Percentiles rank a stretch among this genome's conserved stretches.
These are phyloP conservation scores for Vaccinium vitisidaea DNA, from an alignment of 148 eudicot species.

Conservation along the genomic window DNA sequence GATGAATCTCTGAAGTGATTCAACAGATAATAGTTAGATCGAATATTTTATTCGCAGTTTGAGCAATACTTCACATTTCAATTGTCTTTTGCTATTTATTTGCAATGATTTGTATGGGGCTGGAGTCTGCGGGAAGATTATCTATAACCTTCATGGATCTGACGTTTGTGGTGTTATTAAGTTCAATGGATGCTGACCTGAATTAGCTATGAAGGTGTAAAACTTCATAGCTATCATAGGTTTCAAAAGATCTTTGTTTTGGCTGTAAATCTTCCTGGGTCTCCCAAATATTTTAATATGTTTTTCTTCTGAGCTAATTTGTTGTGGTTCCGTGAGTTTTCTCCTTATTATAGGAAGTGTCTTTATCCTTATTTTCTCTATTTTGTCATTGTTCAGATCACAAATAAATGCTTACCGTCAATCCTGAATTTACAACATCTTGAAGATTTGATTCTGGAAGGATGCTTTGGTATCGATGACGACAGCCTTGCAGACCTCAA, in stretches of 20 bases:
- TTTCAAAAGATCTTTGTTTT: neutral
- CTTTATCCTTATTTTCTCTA: neutral
- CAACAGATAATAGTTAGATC: neutral
- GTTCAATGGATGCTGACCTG: neutral
- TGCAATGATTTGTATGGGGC: neutral
- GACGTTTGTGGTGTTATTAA: neutral
- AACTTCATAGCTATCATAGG: neutral
- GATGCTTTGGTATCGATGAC: slow-evolving; percentile 81
- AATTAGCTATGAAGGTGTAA: neutral
- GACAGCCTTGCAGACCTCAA: slow-evolving; percentile 62
- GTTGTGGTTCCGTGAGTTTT: neutral
- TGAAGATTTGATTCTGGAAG: slow-evolving; percentile 80
- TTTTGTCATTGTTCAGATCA: slow-evolving; percentile 53
- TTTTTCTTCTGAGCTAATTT: neutral
- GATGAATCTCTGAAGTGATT: neutral
- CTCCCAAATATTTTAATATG: neutral
- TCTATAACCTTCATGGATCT: neutral
- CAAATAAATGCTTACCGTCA: slow-evolving; percentile 67
- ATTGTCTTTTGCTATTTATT: neutral
- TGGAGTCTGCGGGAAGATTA: neutral
- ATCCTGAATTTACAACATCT: slow-evolving; percentile 67
- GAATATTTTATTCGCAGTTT: neutral
- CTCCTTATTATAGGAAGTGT: too few species aligned
- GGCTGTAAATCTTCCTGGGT: neutral
- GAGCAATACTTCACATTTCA: neutral